phyloP scores from a whole-genome alignment of 2,329 filamentous ascomycete genomes.

The Thelonectria olida region DNA sequence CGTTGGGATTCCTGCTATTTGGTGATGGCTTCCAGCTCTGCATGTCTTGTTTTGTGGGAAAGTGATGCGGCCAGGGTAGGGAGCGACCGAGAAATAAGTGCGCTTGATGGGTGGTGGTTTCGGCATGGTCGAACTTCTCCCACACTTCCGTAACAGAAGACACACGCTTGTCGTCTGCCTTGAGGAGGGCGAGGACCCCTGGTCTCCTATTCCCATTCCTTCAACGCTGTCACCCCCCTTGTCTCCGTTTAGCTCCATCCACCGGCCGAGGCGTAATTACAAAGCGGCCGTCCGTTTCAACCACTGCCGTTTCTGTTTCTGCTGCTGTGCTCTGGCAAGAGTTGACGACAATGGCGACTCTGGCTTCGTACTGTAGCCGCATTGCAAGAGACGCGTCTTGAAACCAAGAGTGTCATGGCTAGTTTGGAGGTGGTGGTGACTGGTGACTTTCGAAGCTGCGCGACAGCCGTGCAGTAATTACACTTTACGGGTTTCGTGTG shows the following conservation, averaged over 20 bases:
- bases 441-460: too few species aligned
- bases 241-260: conserved; percentile 2
- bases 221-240: not conserved
- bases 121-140: not conserved
- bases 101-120: not conserved
- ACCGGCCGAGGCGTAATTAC: conserved; percentile 3
- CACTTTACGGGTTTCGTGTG: too few species aligned
- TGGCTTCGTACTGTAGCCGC: too few species aligned
- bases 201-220: not conserved
- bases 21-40: not conserved
- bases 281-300: conserved; percentile 6
- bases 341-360: too few species aligned
- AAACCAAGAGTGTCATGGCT: too few species aligned
- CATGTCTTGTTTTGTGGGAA: not conserved
- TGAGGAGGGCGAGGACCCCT: not conserved
- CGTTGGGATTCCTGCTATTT: conserved; percentile 7
- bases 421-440: too few species aligned
- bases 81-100: not conserved
- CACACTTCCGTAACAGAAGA: conserved; percentile 12
- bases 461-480: too few species aligned
- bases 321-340: too few species aligned
- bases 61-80: too few species aligned
- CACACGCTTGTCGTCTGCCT: conserved; percentile 3
- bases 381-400: too few species aligned
- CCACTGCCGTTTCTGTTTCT: too few species aligned